A percentile compares a stretch with the other conserved stretches of the same genome.
Evolutionary conservation across 2,329 filamentous ascomycete species (phyloP).

Genomic region (Elsinoe arachidis): DNA sequence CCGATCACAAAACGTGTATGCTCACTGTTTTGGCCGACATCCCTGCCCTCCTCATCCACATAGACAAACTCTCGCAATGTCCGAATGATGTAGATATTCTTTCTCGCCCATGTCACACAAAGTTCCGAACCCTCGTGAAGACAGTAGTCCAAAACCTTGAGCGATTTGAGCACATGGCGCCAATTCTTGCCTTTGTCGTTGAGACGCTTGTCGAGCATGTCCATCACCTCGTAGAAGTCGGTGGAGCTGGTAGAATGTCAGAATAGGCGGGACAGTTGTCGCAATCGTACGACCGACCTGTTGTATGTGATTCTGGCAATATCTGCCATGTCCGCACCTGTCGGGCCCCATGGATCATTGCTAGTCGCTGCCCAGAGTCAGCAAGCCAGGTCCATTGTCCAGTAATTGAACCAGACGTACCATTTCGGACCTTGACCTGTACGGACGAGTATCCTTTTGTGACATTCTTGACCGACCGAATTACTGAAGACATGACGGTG

Average conservation of each 20-base stretch:
- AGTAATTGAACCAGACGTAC: slow-evolving; percentile 45
- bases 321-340: slow-evolving; percentile 96
- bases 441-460: slow-evolving; percentile 96
- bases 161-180: slow-evolving; percentile 93
- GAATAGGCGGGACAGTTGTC: not conserved
- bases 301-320: slow-evolving; percentile 97
- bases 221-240: slow-evolving; percentile 99
- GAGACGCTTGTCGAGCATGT: slow-evolving; percentile 96
- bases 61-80: slow-evolving; percentile 95
- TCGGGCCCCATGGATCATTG: slow-evolving; percentile 97
- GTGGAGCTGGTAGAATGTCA: slow-evolving; percentile 55
- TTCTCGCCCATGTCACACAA: slow-evolving; percentile 93
- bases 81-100: slow-evolving; percentile 98
- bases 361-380: slow-evolving; percentile 65
- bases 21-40: slow-evolving; percentile 93
- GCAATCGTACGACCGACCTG: slow-evolving; percentile 55
- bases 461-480: slow-evolving; percentile 97
- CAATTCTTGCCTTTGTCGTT: slow-evolving; percentile 99
- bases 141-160: slow-evolving; percentile 97
- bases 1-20: slow-evolving; percentile 15
- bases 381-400: not conserved
- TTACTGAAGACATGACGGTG: slow-evolving; percentile 79
- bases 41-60: slow-evolving; percentile 79
- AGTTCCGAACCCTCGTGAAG: slow-evolving; percentile 94
- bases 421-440: slow-evolving; percentile 97